phyloP scores from a whole-genome alignment of 2,329 filamentous ascomycete species.

The Claviceps pazoutovae region DNA sequence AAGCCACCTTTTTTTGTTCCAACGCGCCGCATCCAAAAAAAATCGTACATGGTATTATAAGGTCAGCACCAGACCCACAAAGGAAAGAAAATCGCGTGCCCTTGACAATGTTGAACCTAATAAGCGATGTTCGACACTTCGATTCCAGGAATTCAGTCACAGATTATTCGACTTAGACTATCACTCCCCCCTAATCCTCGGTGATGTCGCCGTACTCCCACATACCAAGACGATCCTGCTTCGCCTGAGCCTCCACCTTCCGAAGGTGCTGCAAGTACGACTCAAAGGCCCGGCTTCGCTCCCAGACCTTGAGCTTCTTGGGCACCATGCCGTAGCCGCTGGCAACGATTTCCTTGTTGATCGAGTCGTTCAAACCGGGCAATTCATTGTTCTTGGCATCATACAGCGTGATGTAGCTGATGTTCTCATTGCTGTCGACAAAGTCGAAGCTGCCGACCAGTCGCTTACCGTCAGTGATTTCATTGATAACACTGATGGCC shows the following conservation, averaged over 20 bases:
- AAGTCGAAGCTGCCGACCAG: slow-evolving; percentile 87
- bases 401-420: slow-evolving; percentile 76
- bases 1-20: not conserved
- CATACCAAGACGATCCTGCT: slow-evolving; percentile 69
- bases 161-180: not conserved
- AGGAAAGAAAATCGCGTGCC: not conserved
- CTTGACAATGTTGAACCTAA: too few species aligned
- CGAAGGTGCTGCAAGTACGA: slow-evolving; percentile 59
- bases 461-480: slow-evolving; percentile 59
- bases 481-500: slow-evolving; percentile 59
- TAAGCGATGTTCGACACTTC: too few species aligned
- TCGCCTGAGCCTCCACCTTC: slow-evolving; percentile 64
- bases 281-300: slow-evolving; percentile 55
- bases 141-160: too few species aligned
- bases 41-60: not conserved
- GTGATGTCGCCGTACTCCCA: slow-evolving; percentile 98
- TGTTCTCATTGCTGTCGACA: slow-evolving; percentile 62
- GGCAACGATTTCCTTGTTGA: slow-evolving; percentile 77
- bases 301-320: slow-evolving; percentile 83
- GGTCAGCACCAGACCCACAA: not conserved
- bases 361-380: slow-evolving; percentile 53
- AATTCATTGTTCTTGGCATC: slow-evolving; percentile 52
- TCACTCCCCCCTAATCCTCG: slow-evolving; percentile 49
- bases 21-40: not conserved
- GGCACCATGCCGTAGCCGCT: slow-evolving; percentile 85